Percentiles rank a stretch among this genome's conserved stretches.
These are phyloP conservation scores for Neurospora sp. DNA, from an alignment of 495 filamentous ascomycete species.

Conservation along the genomic window DNA sequence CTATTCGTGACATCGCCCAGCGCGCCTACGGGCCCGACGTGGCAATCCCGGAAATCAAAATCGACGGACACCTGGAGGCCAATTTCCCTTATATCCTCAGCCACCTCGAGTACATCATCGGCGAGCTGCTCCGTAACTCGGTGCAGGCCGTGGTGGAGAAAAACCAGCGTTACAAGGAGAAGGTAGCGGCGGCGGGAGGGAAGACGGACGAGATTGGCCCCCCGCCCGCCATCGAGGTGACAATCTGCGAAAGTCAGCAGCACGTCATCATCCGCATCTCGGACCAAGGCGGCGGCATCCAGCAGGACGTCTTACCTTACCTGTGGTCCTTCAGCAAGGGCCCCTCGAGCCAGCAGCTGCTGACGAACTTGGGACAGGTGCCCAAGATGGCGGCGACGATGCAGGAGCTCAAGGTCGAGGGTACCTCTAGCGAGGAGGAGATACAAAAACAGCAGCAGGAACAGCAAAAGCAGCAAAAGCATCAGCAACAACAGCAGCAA, in stretches of 20 bases:
- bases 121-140: constrained; percentile 89
- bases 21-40: constrained; percentile 59
- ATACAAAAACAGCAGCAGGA: background rate
- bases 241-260: constrained; percentile 87
- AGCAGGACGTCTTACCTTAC: constrained; percentile 72
- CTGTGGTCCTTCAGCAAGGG: constrained; percentile 97
- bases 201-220: constrained; percentile 20
- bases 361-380: constrained; percentile 76
- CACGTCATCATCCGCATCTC: constrained; percentile 96
- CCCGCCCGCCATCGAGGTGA: constrained; percentile 80
- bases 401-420: constrained; percentile 58
- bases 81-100: constrained; percentile 95
- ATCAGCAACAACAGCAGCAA: background rate
- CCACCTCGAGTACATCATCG: constrained; percentile 94
- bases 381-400: constrained; percentile 91
- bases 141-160: constrained; percentile 84
- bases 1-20: constrained; percentile 57
- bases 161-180: constrained; percentile 18
- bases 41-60: constrained; percentile 67
- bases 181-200: background rate
- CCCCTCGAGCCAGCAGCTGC: constrained; percentile 56
- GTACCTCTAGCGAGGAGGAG: constrained; percentile 5
- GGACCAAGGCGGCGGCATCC: constrained; percentile 88
- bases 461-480: background rate
- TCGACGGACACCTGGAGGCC: constrained; percentile 77